Percentiles rank a stretch among this genome's conserved stretches.
These are phyloP conservation scores for Macrocystidia cucumis DNA, from an alignment of 1,284 basidiomycete species.

Conservation along the genomic window DNA sequence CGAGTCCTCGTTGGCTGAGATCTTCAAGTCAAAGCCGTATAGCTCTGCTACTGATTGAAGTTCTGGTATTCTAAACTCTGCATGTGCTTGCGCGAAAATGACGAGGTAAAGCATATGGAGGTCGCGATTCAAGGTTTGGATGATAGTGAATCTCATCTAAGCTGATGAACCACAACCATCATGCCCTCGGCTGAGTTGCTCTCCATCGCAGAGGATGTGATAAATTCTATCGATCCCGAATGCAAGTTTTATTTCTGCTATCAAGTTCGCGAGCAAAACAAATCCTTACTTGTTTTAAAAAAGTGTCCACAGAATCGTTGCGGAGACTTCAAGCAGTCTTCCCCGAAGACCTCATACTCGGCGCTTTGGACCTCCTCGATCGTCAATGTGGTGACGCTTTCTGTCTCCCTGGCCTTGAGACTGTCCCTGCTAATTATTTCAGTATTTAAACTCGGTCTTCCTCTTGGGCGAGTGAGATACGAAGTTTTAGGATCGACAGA, in stretches of 20 bases:
- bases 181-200: conserved; percentile 18
- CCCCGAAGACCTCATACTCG: conserved; percentile 52
- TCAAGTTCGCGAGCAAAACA: background rate
- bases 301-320: conserved; percentile 48
- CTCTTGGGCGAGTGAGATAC: conserved; percentile 51
- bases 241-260: conserved; percentile 16
- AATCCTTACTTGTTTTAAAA: conserved; percentile 1
- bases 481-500: conserved; percentile 59
- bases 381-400: conserved; percentile 44
- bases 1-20: conserved; percentile 41
- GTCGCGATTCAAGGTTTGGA: conserved; percentile 16
- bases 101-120: conserved; percentile 49
- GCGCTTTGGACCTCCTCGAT: conserved; percentile 69
- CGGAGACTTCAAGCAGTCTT: conserved; percentile 48
- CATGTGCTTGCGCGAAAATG: conserved; percentile 73
- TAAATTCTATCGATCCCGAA: conserved; percentile 22
- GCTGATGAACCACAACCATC: too few relatives aligned
- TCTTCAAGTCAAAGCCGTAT: conserved; percentile 44
- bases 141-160: too few relatives aligned
- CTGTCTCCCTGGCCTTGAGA: conserved; percentile 1
- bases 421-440: conserved; percentile 4
- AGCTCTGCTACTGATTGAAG: conserved; percentile 66
- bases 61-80: conserved; percentile 78
- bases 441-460: conserved; percentile 58
- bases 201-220: conserved; percentile 20